Evolutionary conservation across 176 grass and related monocot genomes (phyloP).

Genomic region (Poa pratensis): DNA sequence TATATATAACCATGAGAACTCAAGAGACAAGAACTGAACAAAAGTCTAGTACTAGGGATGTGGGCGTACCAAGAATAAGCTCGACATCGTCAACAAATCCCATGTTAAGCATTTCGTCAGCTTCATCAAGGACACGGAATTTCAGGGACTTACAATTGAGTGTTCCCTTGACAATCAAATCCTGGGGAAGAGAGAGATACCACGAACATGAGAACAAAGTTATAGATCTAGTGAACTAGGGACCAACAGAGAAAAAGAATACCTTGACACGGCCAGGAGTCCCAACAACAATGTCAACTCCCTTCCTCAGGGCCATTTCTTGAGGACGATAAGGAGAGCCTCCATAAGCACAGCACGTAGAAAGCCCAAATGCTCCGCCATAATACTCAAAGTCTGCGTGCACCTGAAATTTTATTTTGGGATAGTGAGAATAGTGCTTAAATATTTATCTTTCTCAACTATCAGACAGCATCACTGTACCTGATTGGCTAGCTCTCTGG

Average conservation of each 20-base stretch:
- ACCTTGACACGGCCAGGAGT: slow-evolving; percentile 95
- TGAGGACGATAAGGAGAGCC: slow-evolving; percentile 78
- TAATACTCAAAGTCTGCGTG: slow-evolving; percentile 79
- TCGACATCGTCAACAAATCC: slow-evolving; percentile 96
- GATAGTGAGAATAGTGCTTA: background rate
- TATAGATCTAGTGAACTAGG: background rate
- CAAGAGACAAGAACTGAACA: background rate
- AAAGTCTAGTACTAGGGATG: background rate
- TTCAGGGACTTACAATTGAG: slow-evolving; percentile 79
- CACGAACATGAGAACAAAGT: slow-evolving; percentile 10
- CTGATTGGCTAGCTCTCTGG: slow-evolving; percentile 95
- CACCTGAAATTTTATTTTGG: slow-evolving; percentile 58
- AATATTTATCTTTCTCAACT: background rate
- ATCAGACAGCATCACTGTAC: slow-evolving; percentile 36
- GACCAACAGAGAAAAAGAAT: background rate
- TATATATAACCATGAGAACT: no score
- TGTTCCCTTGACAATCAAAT: slow-evolving; percentile 72
- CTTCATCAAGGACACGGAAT: slow-evolving; percentile 97
- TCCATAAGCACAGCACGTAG: slow-evolving; percentile 85
- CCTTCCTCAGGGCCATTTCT: slow-evolving; percentile 67
- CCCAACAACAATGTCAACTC: slow-evolving; percentile 93
- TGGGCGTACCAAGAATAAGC: slow-evolving; percentile 85
- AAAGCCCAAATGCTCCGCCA: slow-evolving; percentile 69
- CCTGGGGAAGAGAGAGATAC: slow-evolving; percentile 49
- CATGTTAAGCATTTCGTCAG: slow-evolving; percentile 99